A percentile compares a stretch with the other conserved stretches of the same genome.
Conservation (phyloP, 371 early-diverging fungal genomes). For the Mucor saturninus region DNA sequence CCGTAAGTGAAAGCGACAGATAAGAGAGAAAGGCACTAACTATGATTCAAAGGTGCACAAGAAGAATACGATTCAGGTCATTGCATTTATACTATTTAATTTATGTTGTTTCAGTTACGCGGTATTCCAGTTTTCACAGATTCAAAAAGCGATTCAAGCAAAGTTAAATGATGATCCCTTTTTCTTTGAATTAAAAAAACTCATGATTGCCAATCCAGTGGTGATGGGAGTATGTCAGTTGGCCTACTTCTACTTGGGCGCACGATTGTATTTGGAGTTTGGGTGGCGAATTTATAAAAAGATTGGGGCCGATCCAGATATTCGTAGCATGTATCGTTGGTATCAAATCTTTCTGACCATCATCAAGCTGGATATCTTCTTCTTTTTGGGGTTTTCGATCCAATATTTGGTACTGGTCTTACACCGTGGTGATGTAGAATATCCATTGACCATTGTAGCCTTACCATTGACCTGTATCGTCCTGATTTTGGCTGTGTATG, state of each 20-base stretch:
- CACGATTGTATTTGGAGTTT: constrained; percentile 80
- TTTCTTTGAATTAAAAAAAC: constrained; percentile 22
- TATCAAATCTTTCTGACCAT: constrained; percentile 88
- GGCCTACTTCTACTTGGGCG: constrained; percentile 48
- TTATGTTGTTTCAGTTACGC: constrained; percentile 78
- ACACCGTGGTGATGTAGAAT: constrained; percentile 73
- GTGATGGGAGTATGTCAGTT: constrained; percentile 51
- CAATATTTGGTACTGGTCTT: constrained; percentile 86
- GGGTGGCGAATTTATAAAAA: constrained; percentile 57
- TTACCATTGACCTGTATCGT: constrained; percentile 77
- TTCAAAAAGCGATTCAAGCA: constrained; percentile 28
- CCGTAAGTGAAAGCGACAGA: constrained; percentile 53
- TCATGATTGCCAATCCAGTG: constrained; percentile 46
- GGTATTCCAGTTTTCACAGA: constrained; percentile 69
- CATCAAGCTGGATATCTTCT: constrained; percentile 88
- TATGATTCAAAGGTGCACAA: constrained; percentile 61
- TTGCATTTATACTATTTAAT: constrained; percentile 84
- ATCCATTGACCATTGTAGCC: constrained; percentile 82
- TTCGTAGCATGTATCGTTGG: constrained; percentile 80
- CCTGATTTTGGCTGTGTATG: constrained; percentile 80
- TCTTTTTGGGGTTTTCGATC: constrained; percentile 85
- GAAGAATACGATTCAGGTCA: constrained; percentile 88
- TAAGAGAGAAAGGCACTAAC: background rate
- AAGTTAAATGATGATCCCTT: background rate
- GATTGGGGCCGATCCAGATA: constrained; percentile 49